Conservation (phyloP, 495 filamentous ascomycete genomes). For the Hypoxylon lenormandii region DNA sequence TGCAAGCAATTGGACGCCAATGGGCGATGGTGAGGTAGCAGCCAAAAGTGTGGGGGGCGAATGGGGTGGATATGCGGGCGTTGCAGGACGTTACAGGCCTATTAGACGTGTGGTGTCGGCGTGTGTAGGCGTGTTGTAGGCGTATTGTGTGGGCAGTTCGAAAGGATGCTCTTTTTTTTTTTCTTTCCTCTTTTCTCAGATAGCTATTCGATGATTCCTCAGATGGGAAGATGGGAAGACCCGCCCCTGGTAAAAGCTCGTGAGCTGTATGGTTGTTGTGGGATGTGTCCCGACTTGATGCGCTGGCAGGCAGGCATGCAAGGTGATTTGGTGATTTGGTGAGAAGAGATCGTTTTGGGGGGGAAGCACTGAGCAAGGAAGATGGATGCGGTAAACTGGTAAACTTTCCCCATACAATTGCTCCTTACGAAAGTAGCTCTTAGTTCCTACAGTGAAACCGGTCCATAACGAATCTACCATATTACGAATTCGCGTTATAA, state of each 20-base stretch:
- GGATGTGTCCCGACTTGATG: slow-evolving; percentile 46
- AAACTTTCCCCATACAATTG: neutral
- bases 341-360: neutral
- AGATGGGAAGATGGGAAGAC: slow-evolving; percentile 28
- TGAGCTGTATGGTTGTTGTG: slow-evolving; percentile 40
- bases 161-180: slow-evolving; percentile 7
- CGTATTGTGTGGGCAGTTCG: slow-evolving; percentile 17
- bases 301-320: slow-evolving; percentile 47
- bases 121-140: slow-evolving; percentile 27
- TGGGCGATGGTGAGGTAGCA: slow-evolving; percentile 44
- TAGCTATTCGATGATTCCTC: slow-evolving; percentile 41
- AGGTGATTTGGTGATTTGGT: slow-evolving; percentile 40
- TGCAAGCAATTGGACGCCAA: slow-evolving; percentile 45
- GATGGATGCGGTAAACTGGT: neutral
- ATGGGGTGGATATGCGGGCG: slow-evolving; percentile 10
- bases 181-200: slow-evolving; percentile 16
- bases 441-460: too few species aligned
- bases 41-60: slow-evolving; percentile 38
- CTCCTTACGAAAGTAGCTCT: too few species aligned
- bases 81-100: slow-evolving; percentile 1
- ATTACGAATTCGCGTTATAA: too few species aligned
- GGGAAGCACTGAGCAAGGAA: neutral
- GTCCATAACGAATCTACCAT: too few species aligned
- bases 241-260: slow-evolving; percentile 44
- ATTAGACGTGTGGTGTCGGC: neutral